A percentile compares a stretch with the other conserved stretches of the same genome.
These are phyloP conservation scores for Cercophora sp. DNA, from an alignment of 495 filamentous ascomycete species.

Conservation along the genomic window DNA sequence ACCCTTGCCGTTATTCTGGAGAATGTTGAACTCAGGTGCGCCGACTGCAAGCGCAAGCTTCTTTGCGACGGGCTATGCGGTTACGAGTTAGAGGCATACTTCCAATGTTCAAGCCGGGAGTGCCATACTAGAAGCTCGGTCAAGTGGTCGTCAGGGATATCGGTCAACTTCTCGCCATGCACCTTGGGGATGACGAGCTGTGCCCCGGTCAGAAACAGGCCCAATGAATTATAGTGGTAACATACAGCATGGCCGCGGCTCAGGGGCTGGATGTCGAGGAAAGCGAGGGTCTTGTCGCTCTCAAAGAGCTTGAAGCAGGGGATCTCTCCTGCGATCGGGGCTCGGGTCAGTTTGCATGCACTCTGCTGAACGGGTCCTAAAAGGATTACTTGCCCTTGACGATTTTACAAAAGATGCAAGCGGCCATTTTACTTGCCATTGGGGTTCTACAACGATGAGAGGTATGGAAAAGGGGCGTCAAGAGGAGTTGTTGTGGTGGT, in stretches of 20 bases:
- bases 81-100: neutral
- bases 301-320: conserved; percentile 94
- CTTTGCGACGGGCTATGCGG: conserved; percentile 72
- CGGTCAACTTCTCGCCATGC: conserved; percentile 88
- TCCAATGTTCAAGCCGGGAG: neutral
- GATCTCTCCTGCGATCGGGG: conserved; percentile 67
- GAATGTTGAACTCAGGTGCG: conserved; percentile 79
- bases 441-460: neutral
- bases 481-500: no score
- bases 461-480: neutral
- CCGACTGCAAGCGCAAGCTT: conserved; percentile 75
- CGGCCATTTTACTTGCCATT: conserved; percentile 38
- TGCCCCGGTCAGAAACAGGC: neutral
- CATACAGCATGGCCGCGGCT: conserved; percentile 75
- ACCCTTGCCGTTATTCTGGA: conserved; percentile 92
- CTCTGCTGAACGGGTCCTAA: no score
- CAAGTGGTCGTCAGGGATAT: conserved; percentile 89
- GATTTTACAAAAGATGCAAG: conserved; percentile 98
- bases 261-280: conserved; percentile 92
- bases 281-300: conserved; percentile 86
- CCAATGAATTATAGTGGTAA: neutral
- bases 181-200: conserved; percentile 95
- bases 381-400: conserved; percentile 82
- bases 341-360: conserved; percentile 13
- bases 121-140: conserved; percentile 67